Percentiles rank a stretch among this genome's conserved stretches.
Evolutionary conservation across 192 early-diverging fungal species (phyloP).

Genomic region (Rhizophagus prolifer): DNA sequence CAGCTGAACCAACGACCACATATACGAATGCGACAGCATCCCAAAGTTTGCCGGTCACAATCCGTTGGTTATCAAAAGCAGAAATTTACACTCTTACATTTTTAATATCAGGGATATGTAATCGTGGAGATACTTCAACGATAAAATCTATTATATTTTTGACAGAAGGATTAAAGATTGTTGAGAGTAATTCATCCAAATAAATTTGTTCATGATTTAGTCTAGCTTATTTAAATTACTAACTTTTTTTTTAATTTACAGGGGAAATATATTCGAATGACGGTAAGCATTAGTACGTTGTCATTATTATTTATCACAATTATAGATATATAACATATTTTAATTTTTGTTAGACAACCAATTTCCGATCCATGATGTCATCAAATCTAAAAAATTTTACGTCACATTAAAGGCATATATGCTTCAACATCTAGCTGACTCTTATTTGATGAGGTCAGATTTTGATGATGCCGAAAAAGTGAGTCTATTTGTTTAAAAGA

Average conservation of each 20-base stretch:
- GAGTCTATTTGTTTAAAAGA: conserved; percentile 31
- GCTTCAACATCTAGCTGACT: conserved; percentile 15
- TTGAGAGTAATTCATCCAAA: conserved; percentile 2
- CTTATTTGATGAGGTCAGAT: conserved; percentile 24
- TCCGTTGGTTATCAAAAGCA: conserved; percentile 31
- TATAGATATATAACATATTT: not conserved
- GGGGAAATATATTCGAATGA: conserved; percentile 28
- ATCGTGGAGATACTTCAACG: conserved; percentile 15
- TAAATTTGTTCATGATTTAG: not conserved
- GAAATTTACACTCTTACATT: conserved; percentile 31
- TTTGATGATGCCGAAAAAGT: conserved; percentile 23
- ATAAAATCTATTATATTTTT: not conserved
- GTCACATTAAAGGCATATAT: conserved; percentile 27
- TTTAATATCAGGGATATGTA: conserved; percentile 32
- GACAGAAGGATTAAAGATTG: conserved; percentile 7
- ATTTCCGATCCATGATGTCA: conserved; percentile 23
- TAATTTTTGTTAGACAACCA: conserved; percentile 16
- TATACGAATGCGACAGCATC: not conserved
- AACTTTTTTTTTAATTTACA: not conserved
- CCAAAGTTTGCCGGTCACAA: conserved; percentile 14
- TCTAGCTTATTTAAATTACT: not conserved
- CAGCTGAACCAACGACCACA: not conserved
- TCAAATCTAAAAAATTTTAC: conserved; percentile 28
- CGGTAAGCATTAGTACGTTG: not conserved
- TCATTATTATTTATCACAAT: not conserved